Evolutionary conservation across 768 basidiomycete species (phyloP).

Genomic region (Tremella mesenterica): DNA sequence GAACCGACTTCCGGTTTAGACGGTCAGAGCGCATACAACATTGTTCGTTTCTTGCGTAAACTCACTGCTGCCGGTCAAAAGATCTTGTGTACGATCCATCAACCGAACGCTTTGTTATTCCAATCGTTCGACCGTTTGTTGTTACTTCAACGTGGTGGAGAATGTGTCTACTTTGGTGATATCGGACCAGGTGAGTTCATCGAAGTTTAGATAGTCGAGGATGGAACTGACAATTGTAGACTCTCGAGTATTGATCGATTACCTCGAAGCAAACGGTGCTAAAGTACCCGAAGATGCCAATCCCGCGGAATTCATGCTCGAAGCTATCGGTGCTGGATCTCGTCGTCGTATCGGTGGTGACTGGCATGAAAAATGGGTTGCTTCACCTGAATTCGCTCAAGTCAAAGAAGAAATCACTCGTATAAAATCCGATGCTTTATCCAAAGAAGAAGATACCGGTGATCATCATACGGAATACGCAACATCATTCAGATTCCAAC

Average conservation of each 20-base stretch:
- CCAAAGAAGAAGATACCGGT: constrained; percentile 9
- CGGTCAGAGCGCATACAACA: constrained; percentile 45
- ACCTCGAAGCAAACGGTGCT: constrained; percentile 66
- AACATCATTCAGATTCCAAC: constrained; percentile 65
- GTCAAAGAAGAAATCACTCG: constrained; percentile 48
- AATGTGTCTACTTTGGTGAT: constrained; percentile 67
- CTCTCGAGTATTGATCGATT: constrained; percentile 57
- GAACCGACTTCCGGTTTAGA: constrained; percentile 77
- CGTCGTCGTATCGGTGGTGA: constrained; percentile 61
- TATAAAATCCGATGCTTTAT: constrained; percentile 45
- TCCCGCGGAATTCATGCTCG: constrained; percentile 58
- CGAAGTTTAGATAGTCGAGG: too few species aligned
- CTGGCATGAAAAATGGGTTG: constrained; percentile 78
- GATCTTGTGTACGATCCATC: constrained; percentile 85
- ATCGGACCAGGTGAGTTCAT: too few species aligned
- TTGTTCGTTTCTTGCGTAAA: constrained; percentile 56
- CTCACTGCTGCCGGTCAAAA: constrained; percentile 75
- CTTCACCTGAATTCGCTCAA: constrained; percentile 55
- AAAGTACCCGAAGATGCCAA: constrained; percentile 62
- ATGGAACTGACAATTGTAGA: too few species aligned
- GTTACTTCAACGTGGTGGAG: constrained; percentile 66
- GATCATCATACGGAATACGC: constrained; percentile 44
- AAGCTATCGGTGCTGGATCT: constrained; percentile 54
- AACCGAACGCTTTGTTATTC: constrained; percentile 78
- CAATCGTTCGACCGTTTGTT: constrained; percentile 71